Evolutionary conservation across 1,284 basidiomycete genomes (phyloP).

Genomic region (Malassezia yamatoensis): DNA sequence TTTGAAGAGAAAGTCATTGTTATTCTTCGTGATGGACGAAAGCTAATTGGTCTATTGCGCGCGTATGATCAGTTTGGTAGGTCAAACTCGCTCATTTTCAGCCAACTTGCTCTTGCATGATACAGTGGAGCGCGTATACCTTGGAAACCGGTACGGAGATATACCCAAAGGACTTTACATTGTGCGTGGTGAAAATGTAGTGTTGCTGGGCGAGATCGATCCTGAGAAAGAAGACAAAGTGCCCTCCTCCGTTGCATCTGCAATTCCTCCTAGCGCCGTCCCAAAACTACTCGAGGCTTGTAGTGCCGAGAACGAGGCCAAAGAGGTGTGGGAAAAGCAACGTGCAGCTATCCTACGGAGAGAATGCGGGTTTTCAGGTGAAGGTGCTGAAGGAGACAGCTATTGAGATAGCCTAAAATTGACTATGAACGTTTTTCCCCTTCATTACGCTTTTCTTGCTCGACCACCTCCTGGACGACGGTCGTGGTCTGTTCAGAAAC

Average conservation of each 20-base stretch:
- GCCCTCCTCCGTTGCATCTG: slow-evolving; percentile 31
- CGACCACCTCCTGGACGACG: slow-evolving; percentile 30
- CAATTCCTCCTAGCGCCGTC: slow-evolving; percentile 30
- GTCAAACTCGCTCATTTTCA: slow-evolving; percentile 50
- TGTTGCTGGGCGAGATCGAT: slow-evolving; percentile 79
- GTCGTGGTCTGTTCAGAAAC: slow-evolving; percentile 31
- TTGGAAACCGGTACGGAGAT: slow-evolving; percentile 59
- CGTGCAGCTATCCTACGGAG: slow-evolving; percentile 32
- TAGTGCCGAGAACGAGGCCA: slow-evolving; percentile 30
- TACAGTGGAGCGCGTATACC: slow-evolving; percentile 64
- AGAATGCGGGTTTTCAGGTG: slow-evolving; percentile 37
- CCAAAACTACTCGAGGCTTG: slow-evolving; percentile 30
- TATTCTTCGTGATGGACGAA: slow-evolving; percentile 86
- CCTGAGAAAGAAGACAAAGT: slow-evolving; percentile 42
- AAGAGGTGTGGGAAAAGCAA: slow-evolving; percentile 32
- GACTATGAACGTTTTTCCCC: neutral
- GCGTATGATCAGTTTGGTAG: slow-evolving; percentile 98
- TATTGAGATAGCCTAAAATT: slow-evolving; percentile 21
- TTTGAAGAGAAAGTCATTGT: slow-evolving; percentile 79
- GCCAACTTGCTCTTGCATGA: slow-evolving; percentile 71
- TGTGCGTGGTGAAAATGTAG: slow-evolving; percentile 96
- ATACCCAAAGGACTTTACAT: slow-evolving; percentile 77
- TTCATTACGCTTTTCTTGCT: slow-evolving; percentile 24
- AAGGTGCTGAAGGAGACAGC: slow-evolving; percentile 43
- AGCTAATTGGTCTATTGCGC: slow-evolving; percentile 85